Conservation (phyloP, 2,329 filamentous ascomycete genomes). For the Trichophyton schoenleinii region DNA sequence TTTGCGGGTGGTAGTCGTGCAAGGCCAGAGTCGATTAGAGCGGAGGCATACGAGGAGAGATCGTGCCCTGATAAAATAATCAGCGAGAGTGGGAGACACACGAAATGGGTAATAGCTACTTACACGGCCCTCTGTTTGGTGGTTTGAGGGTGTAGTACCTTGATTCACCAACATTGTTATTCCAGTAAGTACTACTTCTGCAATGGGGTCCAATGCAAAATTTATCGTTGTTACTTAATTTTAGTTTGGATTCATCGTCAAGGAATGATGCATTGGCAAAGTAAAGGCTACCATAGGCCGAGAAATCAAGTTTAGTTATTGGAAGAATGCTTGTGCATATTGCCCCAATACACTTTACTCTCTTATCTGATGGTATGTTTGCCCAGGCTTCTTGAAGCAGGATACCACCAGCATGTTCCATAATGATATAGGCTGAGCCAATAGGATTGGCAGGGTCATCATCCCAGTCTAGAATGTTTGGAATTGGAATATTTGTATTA, state of each 20-base stretch:
- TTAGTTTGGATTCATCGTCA: constrained; percentile 9
- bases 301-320: constrained; percentile 20
- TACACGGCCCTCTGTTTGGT: constrained; percentile 31
- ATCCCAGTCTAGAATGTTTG: constrained; percentile 33
- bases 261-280: constrained; percentile 18
- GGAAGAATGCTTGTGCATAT: constrained; percentile 10
- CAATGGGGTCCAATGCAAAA: constrained; percentile 14
- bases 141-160: constrained; percentile 24
- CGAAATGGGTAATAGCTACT: constrained; percentile 13
- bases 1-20: constrained; percentile 22
- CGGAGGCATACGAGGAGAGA: constrained; percentile 24
- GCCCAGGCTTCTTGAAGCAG: constrained; percentile 23
- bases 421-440: constrained; percentile 31
- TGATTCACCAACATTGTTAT: constrained; percentile 17
- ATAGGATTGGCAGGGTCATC: constrained; percentile 24
- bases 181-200: constrained; percentile 14
- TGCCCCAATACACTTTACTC: constrained; percentile 14
- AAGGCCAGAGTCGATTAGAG: constrained; percentile 29
- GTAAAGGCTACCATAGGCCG: constrained; percentile 28
- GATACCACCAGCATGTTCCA: constrained; percentile 27
- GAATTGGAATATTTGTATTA: constrained; percentile 31
- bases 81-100: constrained; percentile 8
- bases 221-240: constrained; percentile 8
- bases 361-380: constrained; percentile 20
- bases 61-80: constrained; percentile 22